A percentile compares a stretch with the other conserved stretches of the same genome.
Conservation (phyloP, 2,329 filamentous ascomycete species). For the Pleurostoma richardsiae region DNA sequence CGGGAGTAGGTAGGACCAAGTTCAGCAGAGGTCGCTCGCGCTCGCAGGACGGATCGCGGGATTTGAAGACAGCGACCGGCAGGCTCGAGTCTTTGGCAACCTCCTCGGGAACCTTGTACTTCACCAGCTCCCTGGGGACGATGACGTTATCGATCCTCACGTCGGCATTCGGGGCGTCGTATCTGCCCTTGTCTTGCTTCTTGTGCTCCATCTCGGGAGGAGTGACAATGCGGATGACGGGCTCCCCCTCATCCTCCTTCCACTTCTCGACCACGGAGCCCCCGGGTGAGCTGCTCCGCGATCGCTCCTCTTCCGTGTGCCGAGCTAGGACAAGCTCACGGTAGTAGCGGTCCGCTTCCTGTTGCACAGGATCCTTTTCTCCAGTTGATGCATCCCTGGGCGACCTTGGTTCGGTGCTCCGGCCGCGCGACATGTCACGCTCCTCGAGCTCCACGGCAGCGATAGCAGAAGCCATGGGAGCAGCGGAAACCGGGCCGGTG, state of each 20-base stretch:
- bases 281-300: slow-evolving; percentile 45
- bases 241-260: slow-evolving; percentile 26
- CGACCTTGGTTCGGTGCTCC: slow-evolving; percentile 25
- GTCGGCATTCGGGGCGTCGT: slow-evolving; percentile 58
- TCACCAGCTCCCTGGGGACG: slow-evolving; percentile 42
- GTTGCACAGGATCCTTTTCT: slow-evolving; percentile 42
- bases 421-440: slow-evolving; percentile 24
- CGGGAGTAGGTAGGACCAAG: slow-evolving; percentile 55
- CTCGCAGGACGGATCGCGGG: slow-evolving; percentile 49
- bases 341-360: slow-evolving; percentile 54
- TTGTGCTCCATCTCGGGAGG: slow-evolving; percentile 49
- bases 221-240: slow-evolving; percentile 44
- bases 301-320: slow-evolving; percentile 48
- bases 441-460: slow-evolving; percentile 33
- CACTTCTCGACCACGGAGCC: slow-evolving; percentile 53
- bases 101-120: slow-evolving; percentile 21
- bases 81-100: slow-evolving; percentile 12
- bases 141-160: slow-evolving; percentile 56
- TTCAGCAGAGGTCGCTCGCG: slow-evolving; percentile 55
- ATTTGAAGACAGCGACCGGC: slow-evolving; percentile 29
- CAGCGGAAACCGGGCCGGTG: slow-evolving; percentile 42
- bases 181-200: slow-evolving; percentile 40
- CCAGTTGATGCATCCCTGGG: slow-evolving; percentile 10
- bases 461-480: slow-evolving; percentile 40
- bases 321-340: slow-evolving; percentile 49